Evolutionary conservation across 1,139 yeast genomes (phyloP), one percentile per base, ranked within the genome.

Genomic region (Hemisphaericaspora subhashii): DNA sequence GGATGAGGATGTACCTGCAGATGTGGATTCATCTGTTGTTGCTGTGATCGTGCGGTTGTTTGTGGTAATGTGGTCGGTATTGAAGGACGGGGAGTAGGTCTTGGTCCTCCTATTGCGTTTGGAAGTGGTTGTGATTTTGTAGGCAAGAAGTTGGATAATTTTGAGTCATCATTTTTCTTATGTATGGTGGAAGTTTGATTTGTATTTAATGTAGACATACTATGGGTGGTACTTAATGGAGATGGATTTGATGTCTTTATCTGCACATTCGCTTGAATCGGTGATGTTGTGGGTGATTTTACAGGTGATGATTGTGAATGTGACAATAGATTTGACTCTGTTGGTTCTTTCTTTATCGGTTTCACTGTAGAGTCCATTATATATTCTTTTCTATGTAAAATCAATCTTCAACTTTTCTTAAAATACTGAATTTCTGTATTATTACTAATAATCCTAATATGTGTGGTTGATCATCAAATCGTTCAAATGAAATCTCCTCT

Each of bases 71-170:
- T 32, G 22, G 15, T n/a, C 25, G 29, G n/a, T 24, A 15, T 10
- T 31, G 34, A 15, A 16, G 9, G 13, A 14, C 6, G 22, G 4
- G 22, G 23, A 5, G 10, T 20, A 4, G 24, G 16, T 5, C 16
- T 30, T 18, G 6, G 11, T 23, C 15, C n/a, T n/a, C n/a, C n/a
- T 12, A 12, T 7, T 23, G 25, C 9, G 11, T 12, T 12, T 31
- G 34, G n/a, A 10, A 2, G 14, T 21, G 17, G 26, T 31, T 31
- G 23, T 5, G 11, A 12, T 12, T 24, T 24, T 5, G 27, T 24
- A 13, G 37, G 37, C n/a, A 35, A 25, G 25, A 35, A 35, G 10
- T 25, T 35, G 15, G 33, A 25, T 23, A 35, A 18, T 35, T 35
- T 35, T 16, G 28, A 32, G 13, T 35, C 34, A 11, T 23, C 21